A percentile compares a stretch with the other conserved stretches of the same genome.
Conservation (phyloP, 2,329 filamentous ascomycete genomes). For the Thelonectria rubi region DNA sequence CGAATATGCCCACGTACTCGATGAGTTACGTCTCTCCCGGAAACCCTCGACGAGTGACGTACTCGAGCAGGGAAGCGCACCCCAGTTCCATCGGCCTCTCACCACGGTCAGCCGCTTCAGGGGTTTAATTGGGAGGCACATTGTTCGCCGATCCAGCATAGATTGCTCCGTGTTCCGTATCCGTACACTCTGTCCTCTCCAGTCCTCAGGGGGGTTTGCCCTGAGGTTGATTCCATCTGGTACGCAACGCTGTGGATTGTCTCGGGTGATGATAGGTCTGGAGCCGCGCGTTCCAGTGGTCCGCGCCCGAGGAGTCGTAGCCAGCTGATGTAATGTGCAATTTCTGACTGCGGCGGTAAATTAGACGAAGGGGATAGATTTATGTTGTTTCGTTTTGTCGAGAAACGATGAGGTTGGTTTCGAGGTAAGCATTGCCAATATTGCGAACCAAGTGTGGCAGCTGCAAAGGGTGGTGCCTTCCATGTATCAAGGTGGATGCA, state of each 20-base stretch:
- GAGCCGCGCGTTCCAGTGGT: slow-evolving; percentile 21
- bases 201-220: background rate
- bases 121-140: slow-evolving; percentile 11
- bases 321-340: slow-evolving; percentile 21
- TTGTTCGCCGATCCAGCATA: background rate
- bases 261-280: slow-evolving; percentile 8
- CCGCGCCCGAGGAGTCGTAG: slow-evolving; percentile 13
- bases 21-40: background rate
- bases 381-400: background rate
- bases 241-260: slow-evolving; percentile 24
- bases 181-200: slow-evolving; percentile 1
- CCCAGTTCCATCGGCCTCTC: slow-evolving; percentile 10
- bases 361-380: background rate
- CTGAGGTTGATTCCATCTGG: slow-evolving; percentile 13
- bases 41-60: background rate
- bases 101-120: slow-evolving; percentile 14
- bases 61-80: background rate
- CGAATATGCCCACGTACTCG: background rate
- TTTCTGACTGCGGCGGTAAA: slow-evolving; percentile 7
- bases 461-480: background rate
- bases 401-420: background rate
- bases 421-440: background rate
- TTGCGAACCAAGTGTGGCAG: background rate
- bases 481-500: background rate
- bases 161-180: background rate